Percentiles rank a stretch among this genome's conserved stretches.
Conservation (phyloP, 2,329 filamentous ascomycete species). For the Pleurostoma richardsiae region DNA sequence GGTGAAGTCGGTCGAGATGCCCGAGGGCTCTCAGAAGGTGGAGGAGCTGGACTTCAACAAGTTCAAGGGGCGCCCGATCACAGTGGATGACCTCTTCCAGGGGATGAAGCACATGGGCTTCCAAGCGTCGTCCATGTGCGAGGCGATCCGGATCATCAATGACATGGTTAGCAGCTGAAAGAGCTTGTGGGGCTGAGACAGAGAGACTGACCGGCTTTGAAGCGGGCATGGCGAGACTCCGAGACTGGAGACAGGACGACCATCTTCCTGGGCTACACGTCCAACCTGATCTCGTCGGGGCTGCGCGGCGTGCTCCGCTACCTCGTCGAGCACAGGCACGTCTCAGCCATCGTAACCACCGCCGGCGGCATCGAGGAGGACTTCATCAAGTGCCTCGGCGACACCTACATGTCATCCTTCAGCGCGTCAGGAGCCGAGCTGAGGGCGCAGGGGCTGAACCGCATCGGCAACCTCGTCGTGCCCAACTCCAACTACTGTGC, state of each 20-base stretch:
- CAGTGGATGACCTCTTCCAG: conserved; percentile 76
- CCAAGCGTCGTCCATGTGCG: conserved; percentile 66
- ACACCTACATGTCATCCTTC: conserved; percentile 90
- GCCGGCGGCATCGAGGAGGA: conserved; percentile 96
- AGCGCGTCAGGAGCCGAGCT: conserved; percentile 70
- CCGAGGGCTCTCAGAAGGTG: conserved; percentile 72
- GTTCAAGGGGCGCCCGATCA: conserved; percentile 68
- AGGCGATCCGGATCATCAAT: conserved; percentile 89
- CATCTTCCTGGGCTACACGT: conserved; percentile 96
- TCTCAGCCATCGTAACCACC: conserved; percentile 90
- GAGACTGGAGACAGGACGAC: conserved; percentile 78
- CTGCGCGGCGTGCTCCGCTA: conserved; percentile 88
- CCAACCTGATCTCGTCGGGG: conserved; percentile 94
- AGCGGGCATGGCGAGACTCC: conserved; percentile 75
- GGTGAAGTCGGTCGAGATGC: conserved; percentile 76
- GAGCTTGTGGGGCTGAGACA: conserved; percentile 2
- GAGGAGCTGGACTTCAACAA: conserved; percentile 90
- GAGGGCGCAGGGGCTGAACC: conserved; percentile 82
- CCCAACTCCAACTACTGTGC: conserved; percentile 97
- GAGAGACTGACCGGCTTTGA: conserved; percentile 13
- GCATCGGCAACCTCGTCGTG: conserved; percentile 92
- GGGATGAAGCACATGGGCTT: conserved; percentile 85
- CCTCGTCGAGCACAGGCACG: conserved; percentile 86
- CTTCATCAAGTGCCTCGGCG: conserved; percentile 94
- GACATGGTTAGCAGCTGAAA: conserved; percentile 66